Percentiles rank a stretch among this genome's conserved stretches.
Evolutionary conservation across 2,329 filamentous ascomycete species (phyloP).

Genomic region (Sporothrix euskadiensis): DNA sequence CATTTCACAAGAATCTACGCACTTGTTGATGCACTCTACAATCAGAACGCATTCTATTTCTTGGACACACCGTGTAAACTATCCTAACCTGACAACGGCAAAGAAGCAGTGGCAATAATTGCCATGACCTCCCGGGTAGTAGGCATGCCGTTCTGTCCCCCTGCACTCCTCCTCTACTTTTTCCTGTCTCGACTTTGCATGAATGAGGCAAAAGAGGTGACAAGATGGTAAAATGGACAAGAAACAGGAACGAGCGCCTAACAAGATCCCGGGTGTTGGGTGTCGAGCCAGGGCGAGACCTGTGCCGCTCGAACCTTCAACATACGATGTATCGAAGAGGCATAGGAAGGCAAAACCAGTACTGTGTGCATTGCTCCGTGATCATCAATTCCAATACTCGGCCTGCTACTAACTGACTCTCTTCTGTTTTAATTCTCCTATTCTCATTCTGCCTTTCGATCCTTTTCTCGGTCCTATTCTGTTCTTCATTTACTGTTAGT

Average conservation of each 20-base stretch:
- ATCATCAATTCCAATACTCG: neutral
- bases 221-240: neutral
- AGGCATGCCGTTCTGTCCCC: neutral
- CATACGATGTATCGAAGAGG: neutral
- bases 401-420: neutral
- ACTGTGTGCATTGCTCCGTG: neutral
- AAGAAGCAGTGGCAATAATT: neutral
- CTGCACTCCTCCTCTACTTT: neutral
- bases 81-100: too few relatives aligned
- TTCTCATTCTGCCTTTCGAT: conserved; percentile 8
- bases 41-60: too few relatives aligned
- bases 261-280: neutral
- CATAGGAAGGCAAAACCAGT: neutral
- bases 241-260: neutral
- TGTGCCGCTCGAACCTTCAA: neutral
- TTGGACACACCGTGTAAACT: too few relatives aligned
- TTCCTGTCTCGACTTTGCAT: neutral
- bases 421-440: neutral
- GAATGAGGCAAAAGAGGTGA: neutral
- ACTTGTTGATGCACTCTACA: neutral
- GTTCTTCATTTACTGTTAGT: neutral
- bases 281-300: neutral
- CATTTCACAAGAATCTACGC: neutral
- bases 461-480: conserved; percentile 18
- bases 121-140: neutral